phyloP scores from a whole-genome alignment of 1,284 basidiomycete genomes.

The Tilletiaria anomala region DNA sequence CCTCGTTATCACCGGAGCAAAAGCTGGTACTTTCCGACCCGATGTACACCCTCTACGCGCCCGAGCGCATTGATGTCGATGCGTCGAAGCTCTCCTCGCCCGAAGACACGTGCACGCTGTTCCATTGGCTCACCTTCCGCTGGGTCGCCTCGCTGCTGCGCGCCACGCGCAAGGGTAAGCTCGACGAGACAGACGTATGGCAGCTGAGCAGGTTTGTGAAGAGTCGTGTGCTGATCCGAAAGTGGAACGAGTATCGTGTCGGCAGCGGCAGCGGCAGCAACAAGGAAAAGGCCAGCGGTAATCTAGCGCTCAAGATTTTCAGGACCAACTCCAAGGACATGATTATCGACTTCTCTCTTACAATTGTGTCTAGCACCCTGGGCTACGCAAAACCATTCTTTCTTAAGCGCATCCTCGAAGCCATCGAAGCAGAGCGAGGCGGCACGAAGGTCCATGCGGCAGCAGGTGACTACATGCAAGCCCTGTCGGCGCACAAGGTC shows the following conservation, averaged over 20 bases:
- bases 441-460: no score
- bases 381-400: constrained; percentile 17
- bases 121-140: constrained; percentile 61
- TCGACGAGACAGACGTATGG: constrained; percentile 17
- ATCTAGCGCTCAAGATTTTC: neutral
- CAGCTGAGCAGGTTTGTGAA: constrained; percentile 11
- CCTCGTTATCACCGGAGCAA: no score
- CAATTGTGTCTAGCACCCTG: constrained; percentile 13
- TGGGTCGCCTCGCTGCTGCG: constrained; percentile 48
- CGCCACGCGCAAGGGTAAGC: constrained; percentile 4
- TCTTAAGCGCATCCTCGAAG: constrained; percentile 13
- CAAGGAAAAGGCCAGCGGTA: neutral
- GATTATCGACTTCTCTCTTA: no score
- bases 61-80: no score
- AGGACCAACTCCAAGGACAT: neutral
- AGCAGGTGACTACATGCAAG: no score
- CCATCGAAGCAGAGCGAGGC: neutral
- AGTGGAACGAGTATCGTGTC: constrained; percentile 3
- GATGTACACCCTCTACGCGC: no score
- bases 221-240: constrained; percentile 8
- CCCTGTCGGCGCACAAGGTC: no score
- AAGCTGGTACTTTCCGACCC: no score
- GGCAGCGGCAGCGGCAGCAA: constrained; percentile 10
- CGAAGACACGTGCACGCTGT: constrained; percentile 60
- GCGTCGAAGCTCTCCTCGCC: no score